Percentiles rank a stretch among this genome's conserved stretches.
Evolutionary conservation across 2,329 filamentous ascomycete genomes (phyloP).

Genomic region (Colletotrichum neosansevieriae): DNA sequence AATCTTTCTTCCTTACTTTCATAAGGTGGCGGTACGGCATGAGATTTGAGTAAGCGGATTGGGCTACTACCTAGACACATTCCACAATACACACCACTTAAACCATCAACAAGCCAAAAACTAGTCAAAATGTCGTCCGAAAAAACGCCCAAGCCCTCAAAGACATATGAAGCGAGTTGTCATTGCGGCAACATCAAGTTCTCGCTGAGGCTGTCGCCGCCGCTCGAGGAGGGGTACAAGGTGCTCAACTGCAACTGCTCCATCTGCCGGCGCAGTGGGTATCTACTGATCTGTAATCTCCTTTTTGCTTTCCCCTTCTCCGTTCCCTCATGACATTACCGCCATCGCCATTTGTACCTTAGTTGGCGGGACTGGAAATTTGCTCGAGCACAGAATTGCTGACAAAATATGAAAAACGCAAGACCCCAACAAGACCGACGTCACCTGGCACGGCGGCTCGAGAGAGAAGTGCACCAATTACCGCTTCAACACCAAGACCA

Average conservation of each 20-base stretch:
- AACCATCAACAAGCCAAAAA: not conserved
- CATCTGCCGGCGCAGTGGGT: slow-evolving; percentile 63
- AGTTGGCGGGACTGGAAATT: not conserved
- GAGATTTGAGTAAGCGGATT: no score
- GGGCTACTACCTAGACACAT: no score
- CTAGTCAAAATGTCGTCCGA: slow-evolving; percentile 36
- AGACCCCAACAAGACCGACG: slow-evolving; percentile 54
- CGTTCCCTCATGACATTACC: not conserved
- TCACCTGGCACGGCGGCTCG: slow-evolving; percentile 58
- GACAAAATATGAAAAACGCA: slow-evolving; percentile 35
- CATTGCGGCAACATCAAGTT: slow-evolving; percentile 66
- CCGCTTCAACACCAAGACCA: slow-evolving; percentile 60
- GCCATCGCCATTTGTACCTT: not conserved
- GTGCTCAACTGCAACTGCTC: slow-evolving; percentile 67
- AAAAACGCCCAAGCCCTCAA: slow-evolving; percentile 43
- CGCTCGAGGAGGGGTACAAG: slow-evolving; percentile 56
- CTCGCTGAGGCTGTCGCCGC: slow-evolving; percentile 60
- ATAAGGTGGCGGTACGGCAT: no score
- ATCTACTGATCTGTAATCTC: slow-evolving; percentile 59
- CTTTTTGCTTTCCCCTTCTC: not conserved
- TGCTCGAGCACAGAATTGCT: not conserved
- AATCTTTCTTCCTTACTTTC: no score
- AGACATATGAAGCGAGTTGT: slow-evolving; percentile 62
- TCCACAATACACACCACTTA: no score
- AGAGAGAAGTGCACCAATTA: slow-evolving; percentile 51